phyloP scores from a whole-genome alignment of 306 rosid genomes.

The Vicia sativa region DNA sequence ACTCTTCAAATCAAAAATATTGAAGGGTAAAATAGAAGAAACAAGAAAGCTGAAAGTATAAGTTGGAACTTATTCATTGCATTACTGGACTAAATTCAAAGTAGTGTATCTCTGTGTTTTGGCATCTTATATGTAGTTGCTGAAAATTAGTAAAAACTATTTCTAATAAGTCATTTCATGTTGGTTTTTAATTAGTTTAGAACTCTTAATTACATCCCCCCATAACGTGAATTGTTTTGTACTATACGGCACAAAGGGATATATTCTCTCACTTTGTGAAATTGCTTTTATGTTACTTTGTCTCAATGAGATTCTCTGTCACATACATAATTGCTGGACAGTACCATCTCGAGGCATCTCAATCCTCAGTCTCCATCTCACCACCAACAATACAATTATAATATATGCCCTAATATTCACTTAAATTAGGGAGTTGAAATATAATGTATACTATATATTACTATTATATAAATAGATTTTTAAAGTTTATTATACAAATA shows the following conservation, averaged over 20 bases:
- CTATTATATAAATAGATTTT: too few relatives aligned
- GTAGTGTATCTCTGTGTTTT: conserved; percentile 22
- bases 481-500: too few relatives aligned
- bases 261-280: conserved; percentile 47
- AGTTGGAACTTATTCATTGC: conserved; percentile 42
- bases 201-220: conserved; percentile 38
- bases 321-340: conserved; percentile 40
- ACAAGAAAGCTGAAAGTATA: conserved; percentile 31
- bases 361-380: conserved; percentile 32
- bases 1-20: conserved; percentile 1
- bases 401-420: neutral
- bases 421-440: too few relatives aligned
- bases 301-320: conserved; percentile 49
- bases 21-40: conserved; percentile 9
- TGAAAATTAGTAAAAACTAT: conserved; percentile 35
- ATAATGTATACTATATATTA: too few relatives aligned
- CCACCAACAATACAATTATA: conserved; percentile 8
- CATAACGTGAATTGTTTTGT: conserved; percentile 46
- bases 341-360: conserved; percentile 47
- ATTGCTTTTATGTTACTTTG: conserved; percentile 49
- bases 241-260: conserved; percentile 44
- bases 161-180: conserved; percentile 33
- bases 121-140: conserved; percentile 22
- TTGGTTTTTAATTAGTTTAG: conserved; percentile 39
- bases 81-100: conserved; percentile 31